A percentile compares a stretch with the other conserved stretches of the same genome.
phyloP scores from a whole-genome alignment of 331 rosid genomes.

The Quercus lobata region DNA sequence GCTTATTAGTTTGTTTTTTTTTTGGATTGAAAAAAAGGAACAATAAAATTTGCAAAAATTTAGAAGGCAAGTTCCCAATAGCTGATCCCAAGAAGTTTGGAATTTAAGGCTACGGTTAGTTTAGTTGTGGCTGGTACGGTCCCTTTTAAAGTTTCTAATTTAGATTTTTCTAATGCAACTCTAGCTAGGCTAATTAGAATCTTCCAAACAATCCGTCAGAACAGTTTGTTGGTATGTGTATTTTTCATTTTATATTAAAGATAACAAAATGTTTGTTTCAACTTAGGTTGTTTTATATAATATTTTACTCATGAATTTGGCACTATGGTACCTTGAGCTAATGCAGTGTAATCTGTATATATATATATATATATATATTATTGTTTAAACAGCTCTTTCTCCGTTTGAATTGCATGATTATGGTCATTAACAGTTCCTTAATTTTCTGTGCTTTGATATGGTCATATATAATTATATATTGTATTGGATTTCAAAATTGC shows the following conservation, averaged over 20 bases:
- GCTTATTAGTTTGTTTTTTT: neutral
- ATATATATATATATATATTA: no score
- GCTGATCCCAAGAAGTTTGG: neutral
- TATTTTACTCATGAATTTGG: neutral
- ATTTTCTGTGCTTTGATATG: neutral
- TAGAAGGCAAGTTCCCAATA: neutral
- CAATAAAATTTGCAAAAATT: neutral
- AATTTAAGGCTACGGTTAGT: neutral
- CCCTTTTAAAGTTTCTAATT: neutral
- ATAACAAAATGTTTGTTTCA: neutral
- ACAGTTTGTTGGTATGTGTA: neutral
- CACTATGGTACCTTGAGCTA: neutral
- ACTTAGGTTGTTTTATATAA: neutral
- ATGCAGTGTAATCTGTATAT: neutral
- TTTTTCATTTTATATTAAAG: neutral
- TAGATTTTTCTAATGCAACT: neutral
- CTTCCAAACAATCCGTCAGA: neutral
- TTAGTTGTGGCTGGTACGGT: neutral
- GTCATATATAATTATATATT: neutral
- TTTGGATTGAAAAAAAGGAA: neutral
- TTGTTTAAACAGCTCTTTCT: neutral
- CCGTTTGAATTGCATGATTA: neutral
- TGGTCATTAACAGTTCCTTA: neutral
- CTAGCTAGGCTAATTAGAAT: no score
- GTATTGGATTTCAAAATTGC: neutral